A percentile compares a stretch with the other conserved stretches of the same genome.
Conservation (phyloP, 768 basidiomycete genomes). For the Boletus pseudo-olivaceus region DNA sequence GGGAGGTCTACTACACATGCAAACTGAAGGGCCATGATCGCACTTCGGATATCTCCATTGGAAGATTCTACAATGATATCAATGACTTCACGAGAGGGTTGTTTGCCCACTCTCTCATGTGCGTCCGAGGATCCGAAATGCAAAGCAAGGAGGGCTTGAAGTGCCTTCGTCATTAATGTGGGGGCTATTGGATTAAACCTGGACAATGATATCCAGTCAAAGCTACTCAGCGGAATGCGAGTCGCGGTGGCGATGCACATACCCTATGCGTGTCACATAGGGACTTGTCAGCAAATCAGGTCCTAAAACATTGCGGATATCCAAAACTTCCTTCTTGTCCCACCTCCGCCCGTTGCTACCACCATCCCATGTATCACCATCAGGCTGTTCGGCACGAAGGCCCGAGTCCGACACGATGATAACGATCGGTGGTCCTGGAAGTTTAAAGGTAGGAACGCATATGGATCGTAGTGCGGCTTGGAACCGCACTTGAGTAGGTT, state of each 20-base stretch:
- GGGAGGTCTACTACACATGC: slow-evolving; percentile 49
- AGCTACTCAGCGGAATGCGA: not conserved
- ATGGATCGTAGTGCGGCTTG: slow-evolving; percentile 65
- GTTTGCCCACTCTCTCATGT: slow-evolving; percentile 16
- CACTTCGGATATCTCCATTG: slow-evolving; percentile 90
- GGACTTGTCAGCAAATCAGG: slow-evolving; percentile 65
- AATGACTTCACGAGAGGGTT: slow-evolving; percentile 62
- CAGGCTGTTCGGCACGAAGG: slow-evolving; percentile 59
- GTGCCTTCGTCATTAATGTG: slow-evolving; percentile 77
- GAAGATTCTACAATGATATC: slow-evolving; percentile 75
- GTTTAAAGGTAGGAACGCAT: slow-evolving; percentile 30
- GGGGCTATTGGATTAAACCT: slow-evolving; percentile 93
- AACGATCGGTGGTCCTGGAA: slow-evolving; percentile 58
- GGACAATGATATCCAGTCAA: slow-evolving; percentile 3
- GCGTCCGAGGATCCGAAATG: slow-evolving; percentile 40
- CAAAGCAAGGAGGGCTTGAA: slow-evolving; percentile 53
- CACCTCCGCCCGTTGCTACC: slow-evolving; percentile 40
- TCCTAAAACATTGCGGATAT: slow-evolving; percentile 69
- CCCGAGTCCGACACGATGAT: slow-evolving; percentile 84
- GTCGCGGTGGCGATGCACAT: slow-evolving; percentile 22
- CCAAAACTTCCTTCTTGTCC: slow-evolving; percentile 52
- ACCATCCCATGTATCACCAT: slow-evolving; percentile 48
- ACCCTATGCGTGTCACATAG: slow-evolving; percentile 81
- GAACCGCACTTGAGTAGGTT: slow-evolving; percentile 63
- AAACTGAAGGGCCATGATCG: slow-evolving; percentile 92